Percentiles rank a stretch among this genome's conserved stretches.
Evolutionary conservation across 768 basidiomycete genomes (phyloP).

Genomic region (Agaricus blazei): DNA sequence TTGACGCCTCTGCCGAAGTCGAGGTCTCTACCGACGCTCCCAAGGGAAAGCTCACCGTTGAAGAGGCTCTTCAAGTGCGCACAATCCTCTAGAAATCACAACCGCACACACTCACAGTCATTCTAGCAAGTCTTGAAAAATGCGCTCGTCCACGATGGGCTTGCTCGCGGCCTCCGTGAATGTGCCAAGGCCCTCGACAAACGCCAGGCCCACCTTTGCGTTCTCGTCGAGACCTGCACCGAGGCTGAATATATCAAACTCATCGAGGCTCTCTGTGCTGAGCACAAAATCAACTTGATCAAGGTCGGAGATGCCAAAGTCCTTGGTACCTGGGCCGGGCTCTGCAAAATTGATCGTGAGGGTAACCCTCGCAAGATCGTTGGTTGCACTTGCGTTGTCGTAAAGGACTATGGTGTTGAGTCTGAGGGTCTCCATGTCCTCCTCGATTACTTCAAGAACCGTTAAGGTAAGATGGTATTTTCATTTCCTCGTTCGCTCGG

Average conservation of each 20-base stretch:
- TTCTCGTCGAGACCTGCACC: constrained; percentile 97
- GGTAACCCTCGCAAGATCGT: constrained; percentile 97
- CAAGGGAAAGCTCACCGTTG: constrained; percentile 93
- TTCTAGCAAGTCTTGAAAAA: constrained; percentile 97
- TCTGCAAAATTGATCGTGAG: constrained; percentile 99
- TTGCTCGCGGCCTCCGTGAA: constrained; percentile 96
- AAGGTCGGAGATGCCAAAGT: constrained; percentile 98
- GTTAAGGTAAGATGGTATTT: constrained; percentile 43
- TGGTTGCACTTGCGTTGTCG: constrained; percentile 90
- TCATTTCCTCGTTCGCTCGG: constrained; percentile 14
- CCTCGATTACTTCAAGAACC: constrained; percentile 95
- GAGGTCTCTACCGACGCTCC: constrained; percentile 87
- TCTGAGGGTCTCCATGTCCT: constrained; percentile 93
- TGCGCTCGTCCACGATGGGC: constrained; percentile 95
- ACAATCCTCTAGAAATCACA: not conserved
- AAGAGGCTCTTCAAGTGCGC: constrained; percentile 85
- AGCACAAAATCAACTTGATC: constrained; percentile 99
- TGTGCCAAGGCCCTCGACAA: constrained; percentile 98
- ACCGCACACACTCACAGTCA: constrained; percentile 7
- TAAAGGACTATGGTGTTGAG: constrained; percentile 96
- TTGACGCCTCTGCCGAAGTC: constrained; percentile 53
- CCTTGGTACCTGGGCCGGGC: constrained; percentile 96
- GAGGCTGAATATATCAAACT: constrained; percentile 99
- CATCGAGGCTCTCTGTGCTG: constrained; percentile 98
- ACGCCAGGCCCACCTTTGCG: constrained; percentile 96